phyloP scores from a whole-genome alignment of 1,284 basidiomycete genomes.

The Blastosporella zonata region DNA sequence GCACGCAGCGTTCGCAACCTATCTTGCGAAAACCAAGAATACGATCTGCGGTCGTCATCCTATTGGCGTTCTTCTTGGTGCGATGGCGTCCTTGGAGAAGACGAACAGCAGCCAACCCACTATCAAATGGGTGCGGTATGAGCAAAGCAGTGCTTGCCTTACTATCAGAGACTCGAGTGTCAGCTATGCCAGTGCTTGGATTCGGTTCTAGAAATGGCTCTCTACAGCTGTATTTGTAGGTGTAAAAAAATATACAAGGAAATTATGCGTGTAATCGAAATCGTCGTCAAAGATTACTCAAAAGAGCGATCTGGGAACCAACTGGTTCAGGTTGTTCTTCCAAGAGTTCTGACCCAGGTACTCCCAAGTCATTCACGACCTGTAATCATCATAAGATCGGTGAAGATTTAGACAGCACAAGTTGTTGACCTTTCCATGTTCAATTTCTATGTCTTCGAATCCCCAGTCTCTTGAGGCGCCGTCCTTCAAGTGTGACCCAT shows the following conservation, averaged over 20 bases:
- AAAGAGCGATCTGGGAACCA: constrained; percentile 46
- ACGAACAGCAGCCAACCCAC: constrained; percentile 37
- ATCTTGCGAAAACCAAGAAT: constrained; percentile 84
- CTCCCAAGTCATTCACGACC: constrained; percentile 63
- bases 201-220: constrained; percentile 43
- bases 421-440: constrained; percentile 33
- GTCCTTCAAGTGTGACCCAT: constrained; percentile 56
- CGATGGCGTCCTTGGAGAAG: constrained; percentile 62
- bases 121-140: constrained; percentile 84
- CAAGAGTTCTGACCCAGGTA: constrained; percentile 52
- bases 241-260: constrained; percentile 3
- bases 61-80: constrained; percentile 87
- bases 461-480: constrained; percentile 77
- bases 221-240: not conserved
- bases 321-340: constrained; percentile 49
- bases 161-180: constrained; percentile 82
- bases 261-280: constrained; percentile 2
- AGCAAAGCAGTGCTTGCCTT: constrained; percentile 83
- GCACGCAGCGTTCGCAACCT: constrained; percentile 69
- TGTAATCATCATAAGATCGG: constrained; percentile 24
- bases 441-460: constrained; percentile 65
- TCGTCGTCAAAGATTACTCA: constrained; percentile 39
- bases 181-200: constrained; percentile 90
- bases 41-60: constrained; percentile 97
- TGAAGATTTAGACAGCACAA: not conserved